phyloP scores from a whole-genome alignment of 1,284 basidiomycete genomes.

The Trametes pubescens region DNA sequence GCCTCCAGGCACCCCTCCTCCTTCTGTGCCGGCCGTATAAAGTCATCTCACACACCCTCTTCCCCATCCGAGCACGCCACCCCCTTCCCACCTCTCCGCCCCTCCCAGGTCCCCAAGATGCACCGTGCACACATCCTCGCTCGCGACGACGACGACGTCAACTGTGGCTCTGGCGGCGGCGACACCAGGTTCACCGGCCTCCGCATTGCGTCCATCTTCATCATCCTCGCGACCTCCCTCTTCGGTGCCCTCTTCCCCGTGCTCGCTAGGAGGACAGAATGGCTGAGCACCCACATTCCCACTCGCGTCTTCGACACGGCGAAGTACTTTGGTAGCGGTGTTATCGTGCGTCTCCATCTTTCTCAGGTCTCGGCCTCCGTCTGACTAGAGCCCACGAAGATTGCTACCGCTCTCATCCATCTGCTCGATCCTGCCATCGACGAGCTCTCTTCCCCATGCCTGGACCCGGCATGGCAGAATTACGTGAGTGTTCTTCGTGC shows the following conservation, averaged over 20 bases:
- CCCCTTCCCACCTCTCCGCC: neutral
- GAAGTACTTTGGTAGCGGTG: slow-evolving; percentile 95
- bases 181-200: slow-evolving; percentile 49
- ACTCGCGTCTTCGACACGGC: slow-evolving; percentile 81
- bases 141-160: slow-evolving; percentile 24
- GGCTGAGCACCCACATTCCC: slow-evolving; percentile 63
- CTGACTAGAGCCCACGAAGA: slow-evolving; percentile 49
- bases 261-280: slow-evolving; percentile 66
- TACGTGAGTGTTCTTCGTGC: slow-evolving; percentile 64
- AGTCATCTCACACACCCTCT: neutral
- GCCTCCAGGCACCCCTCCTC: slow-evolving; percentile 3
- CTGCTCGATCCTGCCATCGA: slow-evolving; percentile 81
- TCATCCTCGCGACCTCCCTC: slow-evolving; percentile 80
- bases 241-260: slow-evolving; percentile 86
- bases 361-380: slow-evolving; percentile 26
- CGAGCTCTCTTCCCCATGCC: slow-evolving; percentile 76
- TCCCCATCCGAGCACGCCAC: neutral
- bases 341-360: slow-evolving; percentile 67
- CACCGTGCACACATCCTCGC: slow-evolving; percentile 19
- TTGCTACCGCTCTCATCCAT: slow-evolving; percentile 93
- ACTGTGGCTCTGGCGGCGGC: slow-evolving; percentile 29
- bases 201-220: slow-evolving; percentile 88
- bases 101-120: slow-evolving; percentile 10
- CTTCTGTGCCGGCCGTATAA: slow-evolving; percentile 14
- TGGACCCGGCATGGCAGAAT: slow-evolving; percentile 72